Evolutionary conservation across 306 rosid genomes (phyloP).

Genomic region (Cucurbita maxima): DNA sequence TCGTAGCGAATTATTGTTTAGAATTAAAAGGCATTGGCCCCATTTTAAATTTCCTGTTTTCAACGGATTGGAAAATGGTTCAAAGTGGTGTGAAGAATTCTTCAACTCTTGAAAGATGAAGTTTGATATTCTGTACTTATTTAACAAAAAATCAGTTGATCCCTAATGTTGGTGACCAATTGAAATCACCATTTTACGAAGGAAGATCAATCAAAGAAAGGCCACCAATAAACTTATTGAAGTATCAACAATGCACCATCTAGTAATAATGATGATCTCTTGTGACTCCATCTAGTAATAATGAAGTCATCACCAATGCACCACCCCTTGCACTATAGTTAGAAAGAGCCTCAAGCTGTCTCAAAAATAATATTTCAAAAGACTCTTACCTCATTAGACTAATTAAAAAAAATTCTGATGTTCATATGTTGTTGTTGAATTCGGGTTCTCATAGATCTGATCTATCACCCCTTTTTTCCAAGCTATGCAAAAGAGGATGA

Average conservation of each 20-base stretch:
- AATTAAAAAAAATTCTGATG: background rate
- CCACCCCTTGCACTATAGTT: background rate
- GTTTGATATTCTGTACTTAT: background rate
- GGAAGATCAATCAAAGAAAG: background rate
- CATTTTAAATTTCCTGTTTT: background rate
- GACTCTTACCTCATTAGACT: background rate
- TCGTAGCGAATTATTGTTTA: background rate
- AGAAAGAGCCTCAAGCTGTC: background rate
- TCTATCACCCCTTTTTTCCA: background rate
- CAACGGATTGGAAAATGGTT: background rate
- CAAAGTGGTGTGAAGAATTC: background rate
- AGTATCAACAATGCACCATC: no score
- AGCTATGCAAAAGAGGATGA: background rate
- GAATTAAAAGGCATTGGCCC: background rate
- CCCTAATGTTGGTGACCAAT: background rate
- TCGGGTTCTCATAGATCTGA: background rate
- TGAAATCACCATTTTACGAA: background rate
- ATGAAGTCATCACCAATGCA: background rate
- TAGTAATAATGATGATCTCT: background rate
- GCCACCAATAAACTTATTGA: background rate
- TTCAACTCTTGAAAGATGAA: background rate
- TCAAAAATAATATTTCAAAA: background rate
- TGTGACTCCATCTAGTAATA: background rate
- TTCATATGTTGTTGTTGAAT: background rate
- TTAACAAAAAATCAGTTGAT: background rate